phyloP scores from a whole-genome alignment of 1,284 basidiomycete species.

The Moesziomyces aphidis region DNA sequence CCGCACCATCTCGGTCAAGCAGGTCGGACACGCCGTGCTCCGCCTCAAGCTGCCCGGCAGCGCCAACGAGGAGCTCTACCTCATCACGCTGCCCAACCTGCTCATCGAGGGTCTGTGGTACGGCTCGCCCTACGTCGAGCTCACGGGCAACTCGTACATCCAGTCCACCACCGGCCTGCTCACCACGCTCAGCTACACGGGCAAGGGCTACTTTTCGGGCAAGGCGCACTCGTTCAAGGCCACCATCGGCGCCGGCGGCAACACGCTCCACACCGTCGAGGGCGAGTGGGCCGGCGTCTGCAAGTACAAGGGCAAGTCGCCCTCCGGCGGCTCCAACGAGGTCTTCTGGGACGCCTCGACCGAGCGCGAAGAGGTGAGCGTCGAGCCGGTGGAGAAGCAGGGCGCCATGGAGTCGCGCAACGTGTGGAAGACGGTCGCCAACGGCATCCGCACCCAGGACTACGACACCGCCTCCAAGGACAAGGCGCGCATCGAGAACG shows the following conservation, averaged over 20 bases:
- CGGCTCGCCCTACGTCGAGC: slow-evolving; percentile 83
- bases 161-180: slow-evolving; percentile 80
- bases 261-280: slow-evolving; percentile 76
- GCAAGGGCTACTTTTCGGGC: slow-evolving; percentile 91
- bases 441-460: slow-evolving; percentile 89
- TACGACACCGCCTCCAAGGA: slow-evolving; percentile 90
- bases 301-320: slow-evolving; percentile 68
- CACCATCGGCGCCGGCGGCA: slow-evolving; percentile 72
- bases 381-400: slow-evolving; percentile 75
- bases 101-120: slow-evolving; percentile 69
- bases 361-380: slow-evolving; percentile 78
- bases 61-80: slow-evolving; percentile 76
- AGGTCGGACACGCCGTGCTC: slow-evolving; percentile 92
- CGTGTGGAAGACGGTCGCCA: slow-evolving; percentile 87
- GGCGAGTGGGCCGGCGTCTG: slow-evolving; percentile 87
- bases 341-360: slow-evolving; percentile 72
- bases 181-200: slow-evolving; percentile 81
- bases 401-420: slow-evolving; percentile 86
- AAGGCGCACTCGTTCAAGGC: slow-evolving; percentile 95
- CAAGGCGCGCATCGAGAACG: slow-evolving; percentile 94
- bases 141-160: slow-evolving; percentile 85
- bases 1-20: slow-evolving; percentile 87
- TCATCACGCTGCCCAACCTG: slow-evolving; percentile 82
- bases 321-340: slow-evolving; percentile 61
- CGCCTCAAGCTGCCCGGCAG: slow-evolving; percentile 76